Conservation (phyloP, 257 asterid genomes). For the Nicotiana tabacum region DNA sequence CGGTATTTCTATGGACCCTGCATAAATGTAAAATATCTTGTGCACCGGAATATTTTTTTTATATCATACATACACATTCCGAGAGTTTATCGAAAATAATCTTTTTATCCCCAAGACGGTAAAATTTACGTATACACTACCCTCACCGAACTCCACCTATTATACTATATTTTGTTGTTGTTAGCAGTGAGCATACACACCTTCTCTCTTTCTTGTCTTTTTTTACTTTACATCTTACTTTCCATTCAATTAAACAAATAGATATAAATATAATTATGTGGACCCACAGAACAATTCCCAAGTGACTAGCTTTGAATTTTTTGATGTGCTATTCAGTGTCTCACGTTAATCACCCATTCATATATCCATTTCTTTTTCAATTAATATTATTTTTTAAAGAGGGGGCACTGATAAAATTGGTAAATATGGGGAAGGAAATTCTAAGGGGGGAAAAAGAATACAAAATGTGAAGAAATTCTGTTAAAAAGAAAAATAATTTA, state of each 20-base stretch:
- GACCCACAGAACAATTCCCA: not conserved
- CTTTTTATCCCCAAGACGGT: fast-evolving
- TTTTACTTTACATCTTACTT: not conserved
- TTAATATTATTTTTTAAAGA: not conserved
- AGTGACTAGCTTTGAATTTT: not conserved
- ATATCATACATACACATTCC: too few relatives aligned
- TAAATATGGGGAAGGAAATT: not conserved
- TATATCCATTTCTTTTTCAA: not conserved
- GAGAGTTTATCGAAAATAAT: too few relatives aligned
- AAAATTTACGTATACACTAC: fast-evolving
- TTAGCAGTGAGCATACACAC: too few relatives aligned
- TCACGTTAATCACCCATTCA: not conserved
- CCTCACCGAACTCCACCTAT: too few relatives aligned
- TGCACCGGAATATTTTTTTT: too few relatives aligned
- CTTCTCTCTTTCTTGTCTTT: not conserved
- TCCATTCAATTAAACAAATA: not conserved
- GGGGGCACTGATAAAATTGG: slow-evolving; percentile 1
- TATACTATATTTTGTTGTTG: too few relatives aligned
- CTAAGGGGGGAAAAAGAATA: not conserved
- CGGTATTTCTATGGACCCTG: too few relatives aligned
- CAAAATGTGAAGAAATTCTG: not conserved
- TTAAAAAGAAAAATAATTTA: not conserved
- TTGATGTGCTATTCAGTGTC: not conserved
- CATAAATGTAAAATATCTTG: too few relatives aligned
- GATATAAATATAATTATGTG: not conserved